Conservation (phyloP, 495 filamentous ascomycete genomes). For the Trichoderma virens region DNA sequence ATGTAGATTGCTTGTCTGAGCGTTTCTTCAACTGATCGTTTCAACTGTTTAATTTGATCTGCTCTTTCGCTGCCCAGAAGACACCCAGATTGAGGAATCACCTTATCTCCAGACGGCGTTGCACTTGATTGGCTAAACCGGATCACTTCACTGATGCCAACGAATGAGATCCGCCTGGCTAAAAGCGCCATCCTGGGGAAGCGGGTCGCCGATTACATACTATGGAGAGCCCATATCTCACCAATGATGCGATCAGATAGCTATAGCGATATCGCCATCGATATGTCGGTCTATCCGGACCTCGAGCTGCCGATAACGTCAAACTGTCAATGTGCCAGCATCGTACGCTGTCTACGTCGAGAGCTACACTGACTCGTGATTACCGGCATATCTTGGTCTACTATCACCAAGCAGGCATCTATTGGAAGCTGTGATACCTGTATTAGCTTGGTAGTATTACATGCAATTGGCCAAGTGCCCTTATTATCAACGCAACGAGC, state of each 20-base stretch:
- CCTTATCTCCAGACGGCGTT: too few relatives aligned
- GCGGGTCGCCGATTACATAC: neutral
- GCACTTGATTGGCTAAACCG: too few relatives aligned
- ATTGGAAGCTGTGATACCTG: neutral
- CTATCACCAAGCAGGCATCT: neutral
- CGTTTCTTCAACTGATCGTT: too few relatives aligned
- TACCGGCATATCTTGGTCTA: neutral
- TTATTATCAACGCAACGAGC: neutral
- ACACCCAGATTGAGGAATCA: too few relatives aligned
- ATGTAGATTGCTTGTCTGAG: too few relatives aligned
- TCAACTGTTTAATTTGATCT: too few relatives aligned
- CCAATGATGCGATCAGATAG: neutral
- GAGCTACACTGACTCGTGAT: neutral
- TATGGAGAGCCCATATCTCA: neutral
- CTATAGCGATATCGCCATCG: neutral
- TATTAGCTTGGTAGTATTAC: too few relatives aligned
- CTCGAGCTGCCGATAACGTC: neutral
- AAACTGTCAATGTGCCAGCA: neutral
- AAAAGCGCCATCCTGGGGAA: slow-evolving; percentile 5
- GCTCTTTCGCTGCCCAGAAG: too few relatives aligned
- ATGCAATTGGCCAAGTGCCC: neutral
- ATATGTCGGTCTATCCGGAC: neutral
- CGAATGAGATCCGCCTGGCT: neutral
- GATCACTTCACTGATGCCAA: neutral
- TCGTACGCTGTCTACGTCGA: neutral